A percentile compares a stretch with the other conserved stretches of the same genome.
phyloP scores from a whole-genome alignment of 805 yeast species.

The Ogataea nakhonphanomensis region DNA sequence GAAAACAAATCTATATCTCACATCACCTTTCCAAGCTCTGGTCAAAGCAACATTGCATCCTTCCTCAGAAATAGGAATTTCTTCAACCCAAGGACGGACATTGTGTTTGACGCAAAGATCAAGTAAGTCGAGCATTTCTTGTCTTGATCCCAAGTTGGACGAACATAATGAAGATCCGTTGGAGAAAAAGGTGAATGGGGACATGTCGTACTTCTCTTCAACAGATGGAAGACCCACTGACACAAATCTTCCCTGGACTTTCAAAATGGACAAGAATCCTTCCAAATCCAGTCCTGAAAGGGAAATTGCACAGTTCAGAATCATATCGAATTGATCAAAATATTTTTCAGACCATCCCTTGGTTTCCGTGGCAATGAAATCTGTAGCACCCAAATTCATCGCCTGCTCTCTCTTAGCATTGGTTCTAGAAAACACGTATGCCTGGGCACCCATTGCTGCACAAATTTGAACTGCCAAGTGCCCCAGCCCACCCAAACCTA shows the following conservation, averaged over 20 bases:
- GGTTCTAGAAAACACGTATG: constrained; percentile 41
- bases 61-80: constrained; percentile 43
- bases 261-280: constrained; percentile 33
- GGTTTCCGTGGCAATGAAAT: constrained; percentile 44
- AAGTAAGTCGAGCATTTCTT: constrained; percentile 45
- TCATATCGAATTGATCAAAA: constrained; percentile 37
- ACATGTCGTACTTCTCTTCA: constrained; percentile 39
- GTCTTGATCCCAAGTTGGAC: constrained; percentile 46
- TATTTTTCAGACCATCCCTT: constrained; percentile 38
- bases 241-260: constrained; percentile 40
- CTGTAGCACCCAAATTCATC: constrained; percentile 38
- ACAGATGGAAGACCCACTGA: constrained; percentile 47
- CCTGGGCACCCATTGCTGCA: constrained; percentile 45
- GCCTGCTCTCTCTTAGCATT: constrained; percentile 40
- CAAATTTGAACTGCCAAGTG: constrained; percentile 45
- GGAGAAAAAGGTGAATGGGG: constrained; percentile 50
- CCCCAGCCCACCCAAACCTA: constrained; percentile 48
- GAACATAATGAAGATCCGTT: constrained; percentile 44
- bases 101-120: constrained; percentile 42
- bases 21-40: constrained; percentile 45
- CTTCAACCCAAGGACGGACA: constrained; percentile 50
- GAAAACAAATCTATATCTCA: constrained; percentile 50
- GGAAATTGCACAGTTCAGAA: constrained; percentile 42
- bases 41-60: constrained; percentile 42
- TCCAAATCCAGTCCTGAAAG: constrained; percentile 35